Percentiles rank a stretch among this genome's conserved stretches.
phyloP scores from a whole-genome alignment of 2,329 filamentous ascomycete genomes.

The Ascochyta viciae-villosae region DNA sequence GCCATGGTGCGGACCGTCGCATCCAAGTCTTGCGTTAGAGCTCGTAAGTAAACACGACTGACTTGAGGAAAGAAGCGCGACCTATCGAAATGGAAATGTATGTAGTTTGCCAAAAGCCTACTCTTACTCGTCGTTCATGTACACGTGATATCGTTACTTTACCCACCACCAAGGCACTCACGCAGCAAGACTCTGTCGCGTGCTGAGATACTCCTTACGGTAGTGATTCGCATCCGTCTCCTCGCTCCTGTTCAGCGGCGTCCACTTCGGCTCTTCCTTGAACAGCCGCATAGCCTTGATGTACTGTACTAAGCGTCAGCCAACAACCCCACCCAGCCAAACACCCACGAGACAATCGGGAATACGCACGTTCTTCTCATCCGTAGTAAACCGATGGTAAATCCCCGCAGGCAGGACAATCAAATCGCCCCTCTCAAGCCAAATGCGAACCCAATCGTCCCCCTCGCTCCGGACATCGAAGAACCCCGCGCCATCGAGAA shows the following conservation, averaged over 20 bases:
- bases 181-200: slow-evolving; percentile 26
- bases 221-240: slow-evolving; percentile 81
- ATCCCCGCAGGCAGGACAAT: slow-evolving; percentile 94
- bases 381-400: slow-evolving; percentile 96
- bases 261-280: slow-evolving; percentile 99
- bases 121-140: slow-evolving; percentile 3
- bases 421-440: slow-evolving; percentile 84
- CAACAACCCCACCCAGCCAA: too few relatives aligned
- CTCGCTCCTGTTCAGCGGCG: slow-evolving; percentile 79
- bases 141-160: background rate
- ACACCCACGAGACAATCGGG: background rate
- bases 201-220: slow-evolving; percentile 76
- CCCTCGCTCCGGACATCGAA: slow-evolving; percentile 87
- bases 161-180: background rate
- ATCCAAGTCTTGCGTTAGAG: background rate
- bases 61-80: background rate
- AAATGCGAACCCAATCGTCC: slow-evolving; percentile 89
- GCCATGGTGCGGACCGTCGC: background rate
- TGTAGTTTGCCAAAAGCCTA: background rate
- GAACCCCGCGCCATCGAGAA: slow-evolving; percentile 85
- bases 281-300: slow-evolving; percentile 96
- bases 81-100: background rate
- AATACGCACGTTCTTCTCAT: slow-evolving; percentile 80
- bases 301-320: slow-evolving; percentile 64
- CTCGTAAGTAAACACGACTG: background rate